These are phyloP conservation scores for Paraphoma sp. DNA, from an alignment of 2,329 filamentous ascomycete species.

Conservation along the genomic window DNA sequence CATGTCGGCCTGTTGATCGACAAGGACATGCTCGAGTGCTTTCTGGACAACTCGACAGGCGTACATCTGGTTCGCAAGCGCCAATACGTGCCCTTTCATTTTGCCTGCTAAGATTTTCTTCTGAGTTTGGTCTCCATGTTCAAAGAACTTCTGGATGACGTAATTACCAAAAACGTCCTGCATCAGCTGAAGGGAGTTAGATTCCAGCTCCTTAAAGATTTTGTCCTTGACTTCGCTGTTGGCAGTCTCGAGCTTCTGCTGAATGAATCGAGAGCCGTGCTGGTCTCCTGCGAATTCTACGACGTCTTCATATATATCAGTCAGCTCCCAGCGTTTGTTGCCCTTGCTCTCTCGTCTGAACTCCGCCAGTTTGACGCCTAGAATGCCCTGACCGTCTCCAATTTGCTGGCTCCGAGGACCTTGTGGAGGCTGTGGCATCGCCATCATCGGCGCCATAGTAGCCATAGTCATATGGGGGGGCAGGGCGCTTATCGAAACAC, in stretches of 20 bases:
- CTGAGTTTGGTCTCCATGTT: slow-evolving; percentile 91
- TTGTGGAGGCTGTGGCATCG: slow-evolving; percentile 49
- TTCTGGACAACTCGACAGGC: slow-evolving; percentile 96
- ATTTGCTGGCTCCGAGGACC: slow-evolving; percentile 61
- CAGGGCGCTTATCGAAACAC: slow-evolving; percentile 42
- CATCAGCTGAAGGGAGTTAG: slow-evolving; percentile 87
- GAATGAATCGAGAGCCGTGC: slow-evolving; percentile 93
- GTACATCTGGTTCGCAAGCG: slow-evolving; percentile 86
- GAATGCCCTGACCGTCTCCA: slow-evolving; percentile 60
- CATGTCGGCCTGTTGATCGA: slow-evolving; percentile 87
- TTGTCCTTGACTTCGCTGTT: slow-evolving; percentile 96
- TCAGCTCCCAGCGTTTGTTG: slow-evolving; percentile 79
- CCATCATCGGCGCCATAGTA: slow-evolving; percentile 44
- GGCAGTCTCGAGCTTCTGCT: slow-evolving; percentile 87
- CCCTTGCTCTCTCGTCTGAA: slow-evolving; percentile 78
- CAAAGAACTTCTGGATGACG: slow-evolving; percentile 96
- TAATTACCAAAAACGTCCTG: slow-evolving; percentile 98
- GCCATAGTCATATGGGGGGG: slow-evolving; percentile 44
- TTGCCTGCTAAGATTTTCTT: slow-evolving; percentile 84
- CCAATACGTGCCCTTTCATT: slow-evolving; percentile 85
- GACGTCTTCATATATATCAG: slow-evolving; percentile 85
- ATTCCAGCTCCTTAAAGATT: slow-evolving; percentile 85
- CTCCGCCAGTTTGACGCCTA: slow-evolving; percentile 78
- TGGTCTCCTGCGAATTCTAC: slow-evolving; percentile 97
- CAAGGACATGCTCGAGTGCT: slow-evolving; percentile 87